Evolutionary conservation across 768 basidiomycete genomes (phyloP), one percentile per base, ranked within the genome.

Genomic region (Hirschioporus abietinus): DNA sequence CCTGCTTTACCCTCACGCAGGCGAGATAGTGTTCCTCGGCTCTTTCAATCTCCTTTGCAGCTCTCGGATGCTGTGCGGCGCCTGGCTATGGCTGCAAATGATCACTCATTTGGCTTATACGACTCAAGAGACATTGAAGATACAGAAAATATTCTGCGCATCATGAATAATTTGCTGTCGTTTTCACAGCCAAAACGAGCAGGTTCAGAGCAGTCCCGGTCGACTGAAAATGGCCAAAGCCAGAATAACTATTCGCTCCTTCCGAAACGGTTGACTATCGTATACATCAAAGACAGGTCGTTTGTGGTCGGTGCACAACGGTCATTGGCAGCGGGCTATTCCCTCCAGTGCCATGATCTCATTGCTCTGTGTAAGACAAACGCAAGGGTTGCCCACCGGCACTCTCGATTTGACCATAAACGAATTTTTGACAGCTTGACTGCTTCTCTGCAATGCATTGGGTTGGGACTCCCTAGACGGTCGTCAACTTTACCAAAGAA

Each of bases 91-190:
- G 88, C 88, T 1, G 86, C 92, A 1, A 82, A 76, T 23, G 90
- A 92, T 70, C 82, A 81, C 42, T 69, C 76, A 9, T 72, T 76
- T 23, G 77, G 81, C 1, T 75, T 76, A 18, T 70, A 75, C 25
- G 81, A 82, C 63, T 73, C 75, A 4, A 80, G 81, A 64, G 80
- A 78, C 35, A 76, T 78, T 12, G 84, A 84, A 64, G 83, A 84
- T 58, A 82, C 81, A 10, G 81, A 84, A 63, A 85, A 86, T 70
- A 87, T 90, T 34, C 73, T 88, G n/a, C 85, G 88, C 17, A 85
- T 90, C 68, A 90, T 92, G 90, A 91, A 90, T 4, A 91, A 90
- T 71, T 77, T 92, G 1, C 79, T 92, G 65, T 86, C 88, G 0
- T 81, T 86, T 65, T 84, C 86, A 15, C 84, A 83, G 66, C 80